A percentile compares a stretch with the other conserved stretches of the same genome.
Evolutionary conservation across 163 green algal species (phyloP).

Genomic region (Scenedesmus sp.): DNA sequence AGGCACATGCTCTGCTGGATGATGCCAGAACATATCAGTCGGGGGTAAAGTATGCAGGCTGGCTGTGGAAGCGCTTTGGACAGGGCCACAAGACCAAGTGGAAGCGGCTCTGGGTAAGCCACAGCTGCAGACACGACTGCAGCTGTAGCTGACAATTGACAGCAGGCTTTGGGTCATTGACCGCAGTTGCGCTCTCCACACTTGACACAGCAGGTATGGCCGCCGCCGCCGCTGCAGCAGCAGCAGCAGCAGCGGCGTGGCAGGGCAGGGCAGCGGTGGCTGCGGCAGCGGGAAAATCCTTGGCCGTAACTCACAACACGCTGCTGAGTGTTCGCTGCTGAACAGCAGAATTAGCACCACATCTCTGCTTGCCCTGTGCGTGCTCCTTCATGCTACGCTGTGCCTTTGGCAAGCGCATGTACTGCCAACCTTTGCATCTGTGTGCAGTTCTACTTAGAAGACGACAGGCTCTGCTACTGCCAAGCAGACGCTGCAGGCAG

Average conservation of each 20-base stretch:
- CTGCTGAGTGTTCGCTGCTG: too few relatives aligned
- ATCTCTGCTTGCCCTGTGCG: not conserved
- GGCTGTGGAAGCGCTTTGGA: conserved; percentile 74
- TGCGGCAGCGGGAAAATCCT: not conserved
- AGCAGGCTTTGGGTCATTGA: too few relatives aligned
- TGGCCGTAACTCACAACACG: not conserved
- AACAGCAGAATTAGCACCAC: not conserved
- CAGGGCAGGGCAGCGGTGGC: not conserved
- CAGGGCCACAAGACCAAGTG: conserved; percentile 67
- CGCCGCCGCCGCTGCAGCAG: not conserved
- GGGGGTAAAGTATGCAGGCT: conserved; percentile 64
- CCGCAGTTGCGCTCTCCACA: too few relatives aligned
- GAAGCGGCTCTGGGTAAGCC: conserved; percentile 72
- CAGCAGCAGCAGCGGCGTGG: not conserved
- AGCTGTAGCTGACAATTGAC: too few relatives aligned
- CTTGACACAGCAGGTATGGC: not conserved
- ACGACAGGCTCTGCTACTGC: conserved; percentile 73
- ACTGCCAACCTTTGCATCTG: not conserved
- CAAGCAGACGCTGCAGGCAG: not conserved
- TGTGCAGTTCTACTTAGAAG: conserved; percentile 66
- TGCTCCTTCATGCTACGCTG: not conserved
- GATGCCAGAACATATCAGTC: conserved; percentile 29
- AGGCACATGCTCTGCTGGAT: not conserved
- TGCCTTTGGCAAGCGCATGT: not conserved
- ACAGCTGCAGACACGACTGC: not conserved